These are phyloP conservation scores for Ophiostoma novo-ulmi DNA, from an alignment of 2,329 filamentous ascomycete genomes.

Conservation along the genomic window DNA sequence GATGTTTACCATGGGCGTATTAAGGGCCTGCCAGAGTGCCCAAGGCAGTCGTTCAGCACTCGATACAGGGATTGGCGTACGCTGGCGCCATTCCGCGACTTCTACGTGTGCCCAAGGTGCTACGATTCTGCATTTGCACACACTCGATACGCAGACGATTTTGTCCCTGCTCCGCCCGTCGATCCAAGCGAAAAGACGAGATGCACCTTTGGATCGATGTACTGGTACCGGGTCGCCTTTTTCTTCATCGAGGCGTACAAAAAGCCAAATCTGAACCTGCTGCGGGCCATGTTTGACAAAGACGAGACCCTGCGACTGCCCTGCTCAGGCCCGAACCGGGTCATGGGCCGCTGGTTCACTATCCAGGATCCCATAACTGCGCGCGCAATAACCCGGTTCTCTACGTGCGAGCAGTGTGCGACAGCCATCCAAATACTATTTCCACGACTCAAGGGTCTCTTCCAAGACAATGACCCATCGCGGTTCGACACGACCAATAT, in stretches of 20 bases:
- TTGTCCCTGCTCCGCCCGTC: conserved; percentile 57
- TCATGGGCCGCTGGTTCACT: conserved; percentile 66
- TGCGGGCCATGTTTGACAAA: conserved; percentile 60
- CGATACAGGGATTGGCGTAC: conserved; percentile 65
- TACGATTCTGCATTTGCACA: conserved; percentile 63
- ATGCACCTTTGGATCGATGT: conserved; percentile 72
- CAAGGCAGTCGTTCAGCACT: conserved; percentile 55
- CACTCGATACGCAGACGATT: conserved; percentile 62
- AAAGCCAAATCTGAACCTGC: conserved; percentile 59
- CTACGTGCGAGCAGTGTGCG: conserved; percentile 69
- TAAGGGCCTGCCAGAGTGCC: conserved; percentile 60
- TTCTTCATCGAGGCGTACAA: conserved; percentile 69
- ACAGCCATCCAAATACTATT: conserved; percentile 67
- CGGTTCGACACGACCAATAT: conserved; percentile 46
- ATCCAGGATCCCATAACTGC: conserved; percentile 63
- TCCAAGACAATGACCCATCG: conserved; percentile 49
- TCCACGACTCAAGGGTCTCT: conserved; percentile 64
- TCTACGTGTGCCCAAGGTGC: conserved; percentile 80
- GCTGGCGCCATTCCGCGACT: conserved; percentile 62
- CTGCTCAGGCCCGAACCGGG: conserved; percentile 55
- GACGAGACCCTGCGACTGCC: conserved; percentile 52
- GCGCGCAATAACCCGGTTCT: conserved; percentile 63
- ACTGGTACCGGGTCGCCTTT: conserved; percentile 83
- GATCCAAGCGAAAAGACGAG: conserved; percentile 53
- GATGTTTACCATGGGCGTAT: conserved; percentile 43